Percentiles rank a stretch among this genome's conserved stretches.
phyloP scores from a whole-genome alignment of 116 monocot species.

The Dioscorea cayenensis region DNA sequence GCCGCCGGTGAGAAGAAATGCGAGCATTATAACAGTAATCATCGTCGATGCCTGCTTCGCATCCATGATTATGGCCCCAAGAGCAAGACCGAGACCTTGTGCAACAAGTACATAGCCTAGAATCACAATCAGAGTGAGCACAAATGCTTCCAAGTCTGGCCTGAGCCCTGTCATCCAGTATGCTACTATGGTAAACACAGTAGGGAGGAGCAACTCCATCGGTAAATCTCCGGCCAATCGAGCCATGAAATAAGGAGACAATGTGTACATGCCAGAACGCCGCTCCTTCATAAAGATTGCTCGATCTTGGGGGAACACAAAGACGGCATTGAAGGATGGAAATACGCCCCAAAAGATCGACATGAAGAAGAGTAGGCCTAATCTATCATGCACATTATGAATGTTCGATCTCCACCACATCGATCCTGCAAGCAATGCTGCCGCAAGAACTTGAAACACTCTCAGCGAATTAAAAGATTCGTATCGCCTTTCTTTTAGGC shows the following conservation, averaged over 20 bases:
- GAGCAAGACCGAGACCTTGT: slow-evolving; percentile 60
- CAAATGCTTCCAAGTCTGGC: slow-evolving; percentile 41
- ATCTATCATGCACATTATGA: slow-evolving; percentile 50
- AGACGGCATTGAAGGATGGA: slow-evolving; percentile 82
- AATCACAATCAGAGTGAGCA: slow-evolving; percentile 51
- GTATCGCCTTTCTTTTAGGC: slow-evolving; percentile 83
- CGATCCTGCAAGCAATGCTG: slow-evolving; percentile 57
- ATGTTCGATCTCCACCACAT: slow-evolving; percentile 89
- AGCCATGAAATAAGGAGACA: slow-evolving; percentile 88
- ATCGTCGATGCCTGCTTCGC: slow-evolving; percentile 71
- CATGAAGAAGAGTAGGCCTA: slow-evolving; percentile 97
- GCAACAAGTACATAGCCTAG: slow-evolving; percentile 68
- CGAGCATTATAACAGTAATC: slow-evolving; percentile 61
- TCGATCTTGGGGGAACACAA: slow-evolving; percentile 83
- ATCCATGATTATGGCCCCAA: slow-evolving; percentile 75
- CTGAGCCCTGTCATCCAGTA: slow-evolving; percentile 88
- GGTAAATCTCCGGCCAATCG: slow-evolving; percentile 68
- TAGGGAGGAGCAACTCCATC: slow-evolving; percentile 84
- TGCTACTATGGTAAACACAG: slow-evolving; percentile 39
- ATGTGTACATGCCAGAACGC: slow-evolving; percentile 73
- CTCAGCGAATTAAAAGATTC: slow-evolving; percentile 88
- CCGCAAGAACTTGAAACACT: slow-evolving; percentile 64
- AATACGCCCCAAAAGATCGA: slow-evolving; percentile 97
- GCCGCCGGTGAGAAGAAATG: slow-evolving; percentile 72
- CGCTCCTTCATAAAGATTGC: slow-evolving; percentile 71